These are phyloP conservation scores for Exidia glandulosa DNA, from an alignment of 768 basidiomycete species.

Conservation along the genomic window DNA sequence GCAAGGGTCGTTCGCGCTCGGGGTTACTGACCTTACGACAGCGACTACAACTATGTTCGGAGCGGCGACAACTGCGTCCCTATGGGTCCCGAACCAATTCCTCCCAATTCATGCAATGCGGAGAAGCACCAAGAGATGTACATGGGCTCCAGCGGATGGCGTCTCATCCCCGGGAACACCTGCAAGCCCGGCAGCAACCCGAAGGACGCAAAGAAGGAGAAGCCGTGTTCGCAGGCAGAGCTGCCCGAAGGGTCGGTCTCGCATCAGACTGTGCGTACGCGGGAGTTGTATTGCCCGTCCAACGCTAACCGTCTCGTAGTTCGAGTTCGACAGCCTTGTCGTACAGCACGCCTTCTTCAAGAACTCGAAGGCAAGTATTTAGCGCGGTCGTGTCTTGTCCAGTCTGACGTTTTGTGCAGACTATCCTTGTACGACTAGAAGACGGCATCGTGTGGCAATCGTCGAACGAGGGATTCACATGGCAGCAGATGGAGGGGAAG, in stretches of 20 bases:
- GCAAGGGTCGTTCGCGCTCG: neutral
- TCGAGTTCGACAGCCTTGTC: constrained; percentile 53
- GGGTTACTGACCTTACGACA: constrained; percentile 17
- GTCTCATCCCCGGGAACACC: constrained; percentile 86
- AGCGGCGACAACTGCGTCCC: constrained; percentile 68
- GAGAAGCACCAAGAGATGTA: constrained; percentile 49
- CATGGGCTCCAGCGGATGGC: constrained; percentile 82
- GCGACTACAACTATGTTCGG: constrained; percentile 83
- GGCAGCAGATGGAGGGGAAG: constrained; percentile 56
- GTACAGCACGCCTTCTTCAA: constrained; percentile 79
- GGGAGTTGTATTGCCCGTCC: neutral
- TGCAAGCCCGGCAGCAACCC: constrained; percentile 51
- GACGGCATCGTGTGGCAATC: constrained; percentile 89
- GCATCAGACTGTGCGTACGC: constrained; percentile 53
- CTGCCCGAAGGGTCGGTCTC: constrained; percentile 68
- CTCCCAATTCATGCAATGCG: constrained; percentile 53
- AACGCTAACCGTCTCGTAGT: constrained; percentile 26
- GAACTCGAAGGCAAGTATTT: constrained; percentile 47
- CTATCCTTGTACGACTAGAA: constrained; percentile 67
- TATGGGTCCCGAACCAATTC: constrained; percentile 80
- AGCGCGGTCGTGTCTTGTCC: neutral
- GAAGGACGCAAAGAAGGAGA: constrained; percentile 60
- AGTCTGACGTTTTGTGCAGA: constrained; percentile 28
- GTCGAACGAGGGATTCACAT: constrained; percentile 87
- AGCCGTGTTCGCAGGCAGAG: constrained; percentile 73